phyloP scores from a whole-genome alignment of 495 filamentous ascomycete species.

The Aspergillus affinis region DNA sequence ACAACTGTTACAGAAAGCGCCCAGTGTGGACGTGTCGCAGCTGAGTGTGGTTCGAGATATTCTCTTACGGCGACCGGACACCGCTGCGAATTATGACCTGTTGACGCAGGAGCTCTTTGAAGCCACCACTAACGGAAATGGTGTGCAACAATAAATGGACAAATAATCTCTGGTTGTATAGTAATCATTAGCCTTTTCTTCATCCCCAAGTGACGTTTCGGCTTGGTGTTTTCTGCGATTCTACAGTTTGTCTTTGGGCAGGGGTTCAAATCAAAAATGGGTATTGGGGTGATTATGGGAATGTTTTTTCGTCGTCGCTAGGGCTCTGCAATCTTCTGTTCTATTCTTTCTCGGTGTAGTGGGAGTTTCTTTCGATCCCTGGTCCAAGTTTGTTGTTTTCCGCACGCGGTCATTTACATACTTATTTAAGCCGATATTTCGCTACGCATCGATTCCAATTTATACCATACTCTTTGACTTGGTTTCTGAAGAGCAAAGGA shows the following conservation, averaged over 20 bases:
- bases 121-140: conserved; percentile 38
- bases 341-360: background rate
- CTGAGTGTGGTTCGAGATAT: conserved; percentile 64
- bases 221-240: conserved; percentile 9
- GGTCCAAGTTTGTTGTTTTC: background rate
- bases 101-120: conserved; percentile 40
- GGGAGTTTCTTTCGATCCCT: background rate
- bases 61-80: conserved; percentile 50
- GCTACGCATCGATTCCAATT: too few species aligned
- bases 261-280: conserved; percentile 7
- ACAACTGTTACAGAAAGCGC: conserved; percentile 66
- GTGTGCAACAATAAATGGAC: conserved; percentile 22
- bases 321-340: background rate
- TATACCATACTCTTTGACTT: too few species aligned
- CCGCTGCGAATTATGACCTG: conserved; percentile 36
- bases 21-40: conserved; percentile 59
- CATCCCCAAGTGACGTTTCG: conserved; percentile 4
- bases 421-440: background rate
- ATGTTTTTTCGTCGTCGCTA: conserved; percentile 7
- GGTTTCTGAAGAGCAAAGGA: too few species aligned
- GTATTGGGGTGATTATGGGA: conserved; percentile 16
- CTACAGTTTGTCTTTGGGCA: conserved; percentile 7
- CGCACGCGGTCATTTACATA: background rate
- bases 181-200: conserved; percentile 12
- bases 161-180: conserved; percentile 17